Percentiles rank a stretch among this genome's conserved stretches.
phyloP scores from a whole-genome alignment of 805 yeast species.

The Helenozyma baotianmanensis region DNA sequence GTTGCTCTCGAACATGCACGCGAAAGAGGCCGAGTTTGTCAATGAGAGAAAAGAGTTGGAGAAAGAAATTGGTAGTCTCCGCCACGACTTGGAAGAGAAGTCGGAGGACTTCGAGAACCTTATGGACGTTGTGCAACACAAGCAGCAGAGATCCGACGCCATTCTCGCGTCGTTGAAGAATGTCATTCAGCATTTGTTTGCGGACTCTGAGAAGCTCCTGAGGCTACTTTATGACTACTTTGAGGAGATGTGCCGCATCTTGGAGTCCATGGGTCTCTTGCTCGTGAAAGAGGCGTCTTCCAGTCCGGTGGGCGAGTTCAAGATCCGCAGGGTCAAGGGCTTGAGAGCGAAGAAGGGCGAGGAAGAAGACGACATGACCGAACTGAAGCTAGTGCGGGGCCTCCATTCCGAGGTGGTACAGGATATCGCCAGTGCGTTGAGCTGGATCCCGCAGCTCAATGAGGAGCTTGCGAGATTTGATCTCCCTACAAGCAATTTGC shows the following conservation, averaged over 20 bases:
- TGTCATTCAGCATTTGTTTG: slow-evolving; percentile 1
- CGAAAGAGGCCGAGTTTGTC: slow-evolving; percentile 55
- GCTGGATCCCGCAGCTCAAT: slow-evolving; percentile 44
- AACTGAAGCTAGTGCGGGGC: slow-evolving; percentile 6
- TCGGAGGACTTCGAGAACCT: slow-evolving; percentile 39
- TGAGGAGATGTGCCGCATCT: slow-evolving; percentile 47
- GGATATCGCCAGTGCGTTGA: slow-evolving; percentile 34
- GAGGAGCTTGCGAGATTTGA: slow-evolving; percentile 1
- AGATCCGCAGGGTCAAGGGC: slow-evolving; percentile 77
- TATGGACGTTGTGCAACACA: slow-evolving; percentile 35
- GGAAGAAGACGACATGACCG: slow-evolving; percentile 22
- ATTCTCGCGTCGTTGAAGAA: slow-evolving; percentile 1
- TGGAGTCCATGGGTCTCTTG: slow-evolving; percentile 76
- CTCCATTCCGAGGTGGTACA: slow-evolving; percentile 40
- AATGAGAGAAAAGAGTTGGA: slow-evolving; percentile 49
- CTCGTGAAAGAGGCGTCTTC: slow-evolving; percentile 39
- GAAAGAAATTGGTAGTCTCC: slow-evolving; percentile 44
- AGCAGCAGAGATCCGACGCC: slow-evolving; percentile 20
- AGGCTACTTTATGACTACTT: slow-evolving; percentile 27
- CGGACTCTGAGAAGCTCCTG: slow-evolving; percentile 25
- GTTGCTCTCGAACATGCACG: slow-evolving; percentile 61
- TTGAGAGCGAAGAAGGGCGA: slow-evolving; percentile 42
- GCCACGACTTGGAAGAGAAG: slow-evolving; percentile 43
- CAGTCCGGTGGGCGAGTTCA: slow-evolving; percentile 30
- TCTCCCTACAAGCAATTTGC: too few relatives aligned